A percentile compares a stretch with the other conserved stretches of the same genome.
These are phyloP conservation scores for Grosmannia huntii DNA, from an alignment of 2,329 filamentous ascomycete species.

Conservation along the genomic window DNA sequence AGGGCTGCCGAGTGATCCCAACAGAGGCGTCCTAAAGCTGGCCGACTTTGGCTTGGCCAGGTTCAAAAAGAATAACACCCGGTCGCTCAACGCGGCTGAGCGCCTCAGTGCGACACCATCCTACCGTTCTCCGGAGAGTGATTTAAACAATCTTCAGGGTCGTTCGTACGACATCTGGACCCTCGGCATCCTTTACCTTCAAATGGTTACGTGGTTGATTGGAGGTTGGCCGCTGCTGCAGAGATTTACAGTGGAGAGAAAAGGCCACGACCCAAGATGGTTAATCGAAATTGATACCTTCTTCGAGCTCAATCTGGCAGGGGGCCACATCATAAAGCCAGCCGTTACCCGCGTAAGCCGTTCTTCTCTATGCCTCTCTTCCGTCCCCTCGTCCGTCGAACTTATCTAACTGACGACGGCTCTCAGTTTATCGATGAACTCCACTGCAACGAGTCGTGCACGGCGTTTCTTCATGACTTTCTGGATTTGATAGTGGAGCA, in stretches of 20 bases:
- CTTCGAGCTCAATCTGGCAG: neutral
- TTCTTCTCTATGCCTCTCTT: neutral
- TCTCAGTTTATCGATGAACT: neutral
- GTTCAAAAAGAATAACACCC: neutral
- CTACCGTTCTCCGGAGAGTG: neutral
- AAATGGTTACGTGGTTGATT: conserved; percentile 10
- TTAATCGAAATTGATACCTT: neutral
- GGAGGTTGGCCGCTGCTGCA: neutral
- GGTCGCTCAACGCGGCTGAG: neutral
- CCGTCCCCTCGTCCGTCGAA: neutral
- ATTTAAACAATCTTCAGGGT: neutral
- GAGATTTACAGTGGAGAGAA: neutral
- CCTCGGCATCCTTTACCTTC: conserved; percentile 12
- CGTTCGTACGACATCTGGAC: conserved; percentile 14
- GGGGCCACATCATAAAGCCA: neutral
- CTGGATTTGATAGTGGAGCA: neutral
- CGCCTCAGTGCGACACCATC: neutral
- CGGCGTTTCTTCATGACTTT: neutral
- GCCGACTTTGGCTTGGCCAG: neutral
- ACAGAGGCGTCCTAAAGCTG: neutral
- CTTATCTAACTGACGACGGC: neutral
- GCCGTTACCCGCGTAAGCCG: neutral
- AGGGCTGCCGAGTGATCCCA: neutral
- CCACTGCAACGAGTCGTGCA: neutral
- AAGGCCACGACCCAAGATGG: neutral